Conservation (phyloP, 2,329 filamentous ascomycete genomes). For the Emergomyces orientalis region DNA sequence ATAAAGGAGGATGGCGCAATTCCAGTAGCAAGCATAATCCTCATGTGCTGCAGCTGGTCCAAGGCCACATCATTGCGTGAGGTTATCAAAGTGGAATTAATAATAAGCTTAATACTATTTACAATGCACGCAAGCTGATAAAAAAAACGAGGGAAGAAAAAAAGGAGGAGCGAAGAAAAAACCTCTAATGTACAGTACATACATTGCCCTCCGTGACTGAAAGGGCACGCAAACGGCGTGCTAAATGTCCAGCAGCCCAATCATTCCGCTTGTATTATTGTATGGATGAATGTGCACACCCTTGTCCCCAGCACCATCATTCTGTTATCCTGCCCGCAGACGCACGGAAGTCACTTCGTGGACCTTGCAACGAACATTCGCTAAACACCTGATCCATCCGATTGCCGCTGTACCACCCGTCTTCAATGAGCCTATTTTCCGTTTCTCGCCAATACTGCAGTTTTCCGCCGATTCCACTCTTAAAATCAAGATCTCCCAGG, state of each 20-base stretch:
- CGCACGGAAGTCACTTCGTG: background rate
- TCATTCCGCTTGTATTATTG: too few relatives aligned
- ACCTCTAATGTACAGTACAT: background rate
- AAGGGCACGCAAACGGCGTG: background rate
- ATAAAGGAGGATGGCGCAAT: too few relatives aligned
- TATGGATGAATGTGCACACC: background rate
- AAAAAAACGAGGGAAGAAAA: background rate
- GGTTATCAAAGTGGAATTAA: background rate
- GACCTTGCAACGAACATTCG: slow-evolving; percentile 27
- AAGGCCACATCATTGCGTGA: too few relatives aligned
- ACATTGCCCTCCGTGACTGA: background rate
- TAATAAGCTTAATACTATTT: background rate
- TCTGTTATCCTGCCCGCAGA: background rate
- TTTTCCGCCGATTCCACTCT: slow-evolving; percentile 56
- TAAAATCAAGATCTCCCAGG: slow-evolving; percentile 69
- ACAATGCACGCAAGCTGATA: background rate
- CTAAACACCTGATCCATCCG: slow-evolving; percentile 25
- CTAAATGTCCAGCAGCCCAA: background rate
- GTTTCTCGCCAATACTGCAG: slow-evolving; percentile 57
- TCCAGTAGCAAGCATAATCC: too few relatives aligned
- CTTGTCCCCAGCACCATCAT: background rate
- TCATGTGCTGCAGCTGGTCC: too few relatives aligned
- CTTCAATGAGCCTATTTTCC: slow-evolving; percentile 54
- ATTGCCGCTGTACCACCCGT: slow-evolving; percentile 55
- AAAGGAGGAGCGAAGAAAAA: too few relatives aligned